A percentile compares a stretch with the other conserved stretches of the same genome.
Conservation (phyloP, 2,329 filamentous ascomycete species). For the Ophiostoma sp. region DNA sequence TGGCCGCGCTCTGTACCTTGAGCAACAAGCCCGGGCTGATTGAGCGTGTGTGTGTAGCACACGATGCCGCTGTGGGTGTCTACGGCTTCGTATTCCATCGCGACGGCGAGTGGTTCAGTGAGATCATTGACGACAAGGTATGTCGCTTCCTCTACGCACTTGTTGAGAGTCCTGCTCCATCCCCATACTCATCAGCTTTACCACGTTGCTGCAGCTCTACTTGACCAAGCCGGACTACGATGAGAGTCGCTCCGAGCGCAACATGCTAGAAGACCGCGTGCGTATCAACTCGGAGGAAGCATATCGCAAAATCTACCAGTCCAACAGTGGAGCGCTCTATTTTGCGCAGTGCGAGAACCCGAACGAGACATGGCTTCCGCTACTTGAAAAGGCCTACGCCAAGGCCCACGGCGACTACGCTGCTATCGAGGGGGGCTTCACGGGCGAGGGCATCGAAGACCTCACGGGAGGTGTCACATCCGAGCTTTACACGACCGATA, state of each 20-base stretch:
- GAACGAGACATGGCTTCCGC: slow-evolving; percentile 73
- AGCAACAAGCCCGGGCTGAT: slow-evolving; percentile 72
- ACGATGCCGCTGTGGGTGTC: slow-evolving; percentile 71
- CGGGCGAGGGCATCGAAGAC: slow-evolving; percentile 51
- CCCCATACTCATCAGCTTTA: background rate
- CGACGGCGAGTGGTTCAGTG: slow-evolving; percentile 71
- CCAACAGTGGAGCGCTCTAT: slow-evolving; percentile 66
- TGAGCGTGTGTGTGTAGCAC: slow-evolving; percentile 70
- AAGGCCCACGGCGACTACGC: slow-evolving; percentile 74
- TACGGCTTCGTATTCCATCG: slow-evolving; percentile 85
- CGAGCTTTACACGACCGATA: slow-evolving; percentile 67
- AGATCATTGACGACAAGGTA: slow-evolving; percentile 57
- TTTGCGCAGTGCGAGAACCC: slow-evolving; percentile 69
- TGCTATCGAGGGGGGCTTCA: slow-evolving; percentile 68
- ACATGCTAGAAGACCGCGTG: slow-evolving; percentile 47
- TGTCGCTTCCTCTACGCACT: background rate
- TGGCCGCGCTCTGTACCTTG: slow-evolving; percentile 76
- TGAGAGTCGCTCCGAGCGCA: slow-evolving; percentile 53
- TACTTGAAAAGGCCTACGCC: slow-evolving; percentile 73
- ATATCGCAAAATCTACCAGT: slow-evolving; percentile 65
- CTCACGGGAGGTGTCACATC: slow-evolving; percentile 69
- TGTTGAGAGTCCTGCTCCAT: background rate
- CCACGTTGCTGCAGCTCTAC: slow-evolving; percentile 40
- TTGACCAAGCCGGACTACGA: slow-evolving; percentile 62
- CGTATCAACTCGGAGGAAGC: slow-evolving; percentile 56